Base-by-base conservation (phyloP, 164 flowering plant species). In the Piper betle region DNA sequence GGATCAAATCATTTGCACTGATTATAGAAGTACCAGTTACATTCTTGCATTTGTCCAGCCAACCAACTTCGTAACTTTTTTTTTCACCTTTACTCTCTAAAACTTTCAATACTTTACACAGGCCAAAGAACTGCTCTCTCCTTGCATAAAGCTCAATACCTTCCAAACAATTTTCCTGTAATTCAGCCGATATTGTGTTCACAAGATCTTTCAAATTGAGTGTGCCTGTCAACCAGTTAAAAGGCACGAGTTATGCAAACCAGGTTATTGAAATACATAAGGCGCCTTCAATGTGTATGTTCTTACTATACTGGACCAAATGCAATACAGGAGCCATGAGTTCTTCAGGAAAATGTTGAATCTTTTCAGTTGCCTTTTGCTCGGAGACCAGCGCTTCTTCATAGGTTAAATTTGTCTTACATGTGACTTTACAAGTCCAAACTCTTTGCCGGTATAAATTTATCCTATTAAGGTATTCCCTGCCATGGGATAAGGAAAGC, bases 351-450 rank as follows among this genome's bases (percentile, higher is more conserved):
- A 91, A 78, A 70, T 79, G 79, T 60, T 82, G 91, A 73, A 82
- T 82, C 78, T 80, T 86, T 67, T 88, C 82, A 17, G 69, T 61
- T 37, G 95, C 96, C 57, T 62, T 79, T 59, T 71, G 77, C 68
- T 93, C 99, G 25, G 96, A 90, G 63, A 84, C 88, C 79, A 93
- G 74, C 46, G 99, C 96, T 77, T 93, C 99, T 70, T 93, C 99
- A 74, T 77, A 93, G 4, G 99, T 93, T 79, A 93, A 73, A 64
- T 85, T 85, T 67, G 67, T 59, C 70, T 90, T 93, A 55, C 87
- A 97, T 63, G 89, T 88, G 63, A 79, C 79, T 74, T 88, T 85
- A 71, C 99, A 93, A 12, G 79, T 81, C 99, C 99, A 93, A 37
- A 84, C 68, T 68, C 96, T 78, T 64, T 75, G 80, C 3, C 97